Conservation (phyloP, 2,329 filamentous ascomycete species). For the Onygenales sp. region DNA sequence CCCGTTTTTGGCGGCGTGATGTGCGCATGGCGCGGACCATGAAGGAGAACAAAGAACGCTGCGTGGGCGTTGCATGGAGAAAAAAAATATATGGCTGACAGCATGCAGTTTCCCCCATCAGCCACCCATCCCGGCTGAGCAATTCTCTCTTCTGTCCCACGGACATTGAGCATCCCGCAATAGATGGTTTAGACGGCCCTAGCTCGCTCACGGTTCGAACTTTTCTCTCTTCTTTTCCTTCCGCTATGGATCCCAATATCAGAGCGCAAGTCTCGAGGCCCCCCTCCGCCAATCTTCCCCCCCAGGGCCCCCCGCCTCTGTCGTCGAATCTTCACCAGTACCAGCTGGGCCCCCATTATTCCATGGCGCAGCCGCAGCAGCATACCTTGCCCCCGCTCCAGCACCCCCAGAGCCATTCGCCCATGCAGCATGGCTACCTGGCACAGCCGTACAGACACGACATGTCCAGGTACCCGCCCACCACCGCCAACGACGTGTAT, state of each 20-base stretch:
- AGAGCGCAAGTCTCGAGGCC: conserved; percentile 34
- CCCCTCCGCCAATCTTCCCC: conserved; percentile 36
- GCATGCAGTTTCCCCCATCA: background rate
- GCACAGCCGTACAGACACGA: conserved; percentile 33
- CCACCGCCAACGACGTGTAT: conserved; percentile 33
- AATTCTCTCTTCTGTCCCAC: background rate
- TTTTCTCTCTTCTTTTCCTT: conserved; percentile 4
- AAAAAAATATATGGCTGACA: background rate
- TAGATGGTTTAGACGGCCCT: conserved; percentile 12
- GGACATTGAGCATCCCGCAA: conserved; percentile 1
- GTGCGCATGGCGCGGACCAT: background rate
- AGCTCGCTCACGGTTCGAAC: conserved; percentile 5
- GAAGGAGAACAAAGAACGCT: background rate
- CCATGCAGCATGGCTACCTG: conserved; percentile 33
- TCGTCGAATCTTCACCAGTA: conserved; percentile 37
- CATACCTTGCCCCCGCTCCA: conserved; percentile 38
- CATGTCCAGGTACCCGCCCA: conserved; percentile 33
- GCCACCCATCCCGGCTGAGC: background rate
- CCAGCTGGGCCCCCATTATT: conserved; percentile 36
- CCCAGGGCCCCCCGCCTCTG: conserved; percentile 35
- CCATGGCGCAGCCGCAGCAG: conserved; percentile 34
- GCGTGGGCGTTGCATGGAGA: background rate
- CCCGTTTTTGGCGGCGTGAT: background rate
- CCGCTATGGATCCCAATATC: conserved; percentile 34
- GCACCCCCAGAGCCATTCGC: conserved; percentile 36